Evolutionary conservation across 495 filamentous ascomycete genomes (phyloP), one percentile per base, ranked within the genome.

Genomic region (Cudoniella acicularis): DNA sequence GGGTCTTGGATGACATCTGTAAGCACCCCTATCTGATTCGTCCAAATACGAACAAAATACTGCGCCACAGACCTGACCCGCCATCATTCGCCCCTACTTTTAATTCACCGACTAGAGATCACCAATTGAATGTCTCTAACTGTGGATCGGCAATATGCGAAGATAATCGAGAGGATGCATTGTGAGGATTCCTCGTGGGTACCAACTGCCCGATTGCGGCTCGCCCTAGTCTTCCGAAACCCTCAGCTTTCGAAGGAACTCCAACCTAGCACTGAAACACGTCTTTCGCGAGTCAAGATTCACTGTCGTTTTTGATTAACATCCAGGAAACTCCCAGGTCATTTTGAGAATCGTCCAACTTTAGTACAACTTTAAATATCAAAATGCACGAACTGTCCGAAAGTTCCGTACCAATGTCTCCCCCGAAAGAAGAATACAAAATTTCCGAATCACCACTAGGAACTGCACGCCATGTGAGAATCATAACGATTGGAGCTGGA

Each of bases 401-500:
- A 46, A n/a, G 43, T 17, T 16, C 43, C n/a, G 6, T 46, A 3
- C 10, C 48, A 10, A 50, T 23, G 18, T n/a, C 20, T 10, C 9
- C 48, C 9, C 23, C 18, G 8, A 23, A 3, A 6, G 22, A 24
- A n/a, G 8, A 3, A 16, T 53, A 52, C 36, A 36, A 27, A 26
- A 18, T 53, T n/a, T 48, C 27, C 1, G 57, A 60, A 26, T 13
- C 26, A 43, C 57, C 57, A 10, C 41, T 54, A 2, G 50, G 57
- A 9, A 49, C 51, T 1, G 17, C 23, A 23, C 46, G 52, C 36
- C 52, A 49, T 45, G 22, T 61, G 2, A 41, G 59, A 20, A 56
- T 61, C 40, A 25, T 61, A 18, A 61, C 59, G 1, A 56, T 61
- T 22, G 59, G 59, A 2, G 59, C 59, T 1, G 59, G 59, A 17